phyloP scores from a whole-genome alignment of 2,329 filamentous ascomycete species.

The Sarocladium oryzae region DNA sequence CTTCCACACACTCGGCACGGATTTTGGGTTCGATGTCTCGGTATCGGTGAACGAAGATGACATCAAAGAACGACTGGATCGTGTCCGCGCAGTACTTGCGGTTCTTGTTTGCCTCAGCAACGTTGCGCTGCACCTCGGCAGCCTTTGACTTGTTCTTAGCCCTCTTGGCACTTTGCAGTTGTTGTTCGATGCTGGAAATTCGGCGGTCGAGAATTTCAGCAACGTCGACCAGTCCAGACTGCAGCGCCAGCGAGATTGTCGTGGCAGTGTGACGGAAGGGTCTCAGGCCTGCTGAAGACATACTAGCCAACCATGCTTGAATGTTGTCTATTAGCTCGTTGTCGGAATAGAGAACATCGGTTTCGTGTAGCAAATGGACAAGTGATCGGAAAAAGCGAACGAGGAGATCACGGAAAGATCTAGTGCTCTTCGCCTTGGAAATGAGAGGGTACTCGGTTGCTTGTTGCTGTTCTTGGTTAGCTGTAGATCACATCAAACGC shows the following conservation, averaged over 20 bases:
- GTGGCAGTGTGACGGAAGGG: constrained; percentile 94
- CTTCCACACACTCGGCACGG: constrained; percentile 78
- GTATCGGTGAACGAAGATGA: constrained; percentile 91
- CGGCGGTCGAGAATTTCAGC: constrained; percentile 64
- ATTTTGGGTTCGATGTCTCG: constrained; percentile 89
- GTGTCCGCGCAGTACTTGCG: constrained; percentile 63
- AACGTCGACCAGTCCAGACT: constrained; percentile 68
- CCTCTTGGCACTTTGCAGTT: constrained; percentile 68
- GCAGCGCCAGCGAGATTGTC: constrained; percentile 72
- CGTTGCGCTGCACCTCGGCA: constrained; percentile 63
- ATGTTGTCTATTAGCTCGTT: constrained; percentile 78
- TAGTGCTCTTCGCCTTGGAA: constrained; percentile 68
- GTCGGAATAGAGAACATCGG: constrained; percentile 75
- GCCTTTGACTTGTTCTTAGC: constrained; percentile 73
- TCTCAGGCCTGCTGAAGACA: constrained; percentile 81
- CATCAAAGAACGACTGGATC: constrained; percentile 83
- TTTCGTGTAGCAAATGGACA: constrained; percentile 71
- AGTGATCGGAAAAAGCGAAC: constrained; percentile 73
- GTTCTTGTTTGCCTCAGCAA: constrained; percentile 63
- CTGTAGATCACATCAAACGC: constrained; percentile 5
- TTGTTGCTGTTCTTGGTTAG: constrained; percentile 48
- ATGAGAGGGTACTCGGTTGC: constrained; percentile 90
- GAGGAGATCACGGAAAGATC: constrained; percentile 71
- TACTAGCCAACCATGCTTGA: constrained; percentile 79
- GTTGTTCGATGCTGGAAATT: constrained; percentile 69